Conservation (phyloP, 768 basidiomycete genomes). For the Termitomyces sp. region DNA sequence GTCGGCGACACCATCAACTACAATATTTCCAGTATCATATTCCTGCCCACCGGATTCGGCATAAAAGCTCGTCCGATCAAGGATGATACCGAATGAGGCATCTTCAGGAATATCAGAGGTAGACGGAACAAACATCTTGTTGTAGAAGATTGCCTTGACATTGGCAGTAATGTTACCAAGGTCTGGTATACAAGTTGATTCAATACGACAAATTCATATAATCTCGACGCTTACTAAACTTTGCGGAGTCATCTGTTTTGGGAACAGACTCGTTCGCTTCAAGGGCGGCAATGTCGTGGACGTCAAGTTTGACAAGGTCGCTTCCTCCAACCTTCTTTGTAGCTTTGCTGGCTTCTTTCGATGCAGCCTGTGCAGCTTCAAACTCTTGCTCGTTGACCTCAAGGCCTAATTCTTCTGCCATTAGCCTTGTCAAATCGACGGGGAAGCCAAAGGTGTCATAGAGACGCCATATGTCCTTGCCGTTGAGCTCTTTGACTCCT, state of each 20-base stretch:
- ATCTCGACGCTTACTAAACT: conserved; percentile 67
- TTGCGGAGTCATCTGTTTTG: conserved; percentile 91
- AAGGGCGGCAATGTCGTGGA: conserved; percentile 87
- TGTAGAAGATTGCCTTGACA: conserved; percentile 83
- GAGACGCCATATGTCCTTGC: conserved; percentile 94
- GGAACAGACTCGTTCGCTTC: conserved; percentile 76
- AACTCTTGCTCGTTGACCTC: conserved; percentile 86
- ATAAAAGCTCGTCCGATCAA: conserved; percentile 94
- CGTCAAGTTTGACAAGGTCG: conserved; percentile 87
- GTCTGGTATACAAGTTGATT: conserved; percentile 39
- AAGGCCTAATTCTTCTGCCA: conserved; percentile 93
- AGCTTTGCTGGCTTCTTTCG: conserved; percentile 90
- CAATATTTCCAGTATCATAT: conserved; percentile 92
- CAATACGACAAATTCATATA: not conserved
- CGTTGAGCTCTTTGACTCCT: conserved; percentile 67
- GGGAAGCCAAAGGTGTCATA: conserved; percentile 99
- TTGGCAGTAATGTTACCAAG: conserved; percentile 74
- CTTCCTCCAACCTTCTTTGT: conserved; percentile 66
- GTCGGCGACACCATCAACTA: conserved; percentile 87
- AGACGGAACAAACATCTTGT: conserved; percentile 70
- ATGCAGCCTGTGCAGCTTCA: conserved; percentile 81
- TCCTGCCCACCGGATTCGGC: conserved; percentile 98
- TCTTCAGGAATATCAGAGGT: conserved; percentile 66
- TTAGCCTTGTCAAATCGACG: conserved; percentile 90
- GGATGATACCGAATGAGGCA: conserved; percentile 76